These are phyloP conservation scores for Puccinia sorghi DNA, from an alignment of 1,284 basidiomycete genomes.

Conservation along the genomic window DNA sequence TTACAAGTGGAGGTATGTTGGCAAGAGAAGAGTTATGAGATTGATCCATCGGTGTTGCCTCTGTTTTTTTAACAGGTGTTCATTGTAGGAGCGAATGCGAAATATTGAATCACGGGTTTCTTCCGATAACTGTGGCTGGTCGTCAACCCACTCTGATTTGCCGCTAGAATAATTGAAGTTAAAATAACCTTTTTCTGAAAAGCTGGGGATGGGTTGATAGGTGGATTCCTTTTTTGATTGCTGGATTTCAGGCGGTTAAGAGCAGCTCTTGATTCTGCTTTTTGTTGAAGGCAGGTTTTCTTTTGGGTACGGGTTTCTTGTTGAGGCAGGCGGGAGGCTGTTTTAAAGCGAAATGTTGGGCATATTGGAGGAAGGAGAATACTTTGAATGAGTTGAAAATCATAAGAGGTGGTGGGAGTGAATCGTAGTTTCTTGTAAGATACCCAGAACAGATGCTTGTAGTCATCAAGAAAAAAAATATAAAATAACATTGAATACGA, in stretches of 20 bases:
- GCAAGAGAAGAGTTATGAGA: neutral
- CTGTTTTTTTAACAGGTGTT: neutral
- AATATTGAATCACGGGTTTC: neutral
- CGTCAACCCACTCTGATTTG: neutral
- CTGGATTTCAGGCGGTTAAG: neutral
- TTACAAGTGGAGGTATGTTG: neutral
- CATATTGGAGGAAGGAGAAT: neutral
- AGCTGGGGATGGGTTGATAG: neutral
- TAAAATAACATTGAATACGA: too few relatives aligned
- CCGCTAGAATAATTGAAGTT: neutral
- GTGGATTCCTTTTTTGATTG: neutral
- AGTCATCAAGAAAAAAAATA: too few relatives aligned
- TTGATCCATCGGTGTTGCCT: neutral
- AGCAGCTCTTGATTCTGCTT: neutral
- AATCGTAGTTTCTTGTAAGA: too few relatives aligned
- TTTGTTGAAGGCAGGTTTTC: neutral
- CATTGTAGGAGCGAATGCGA: neutral
- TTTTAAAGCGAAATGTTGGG: neutral
- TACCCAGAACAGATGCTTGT: too few relatives aligned
- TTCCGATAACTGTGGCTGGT: neutral
- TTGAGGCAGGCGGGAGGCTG: neutral
- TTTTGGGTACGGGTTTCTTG: neutral
- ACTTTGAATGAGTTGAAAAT: neutral
- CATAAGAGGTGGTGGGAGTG: neutral
- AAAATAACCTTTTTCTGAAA: neutral